Evolutionary conservation across 129 eudicot species (phyloP), one percentile per base, ranked within the genome.

Genomic region (Lactuca sativa): DNA sequence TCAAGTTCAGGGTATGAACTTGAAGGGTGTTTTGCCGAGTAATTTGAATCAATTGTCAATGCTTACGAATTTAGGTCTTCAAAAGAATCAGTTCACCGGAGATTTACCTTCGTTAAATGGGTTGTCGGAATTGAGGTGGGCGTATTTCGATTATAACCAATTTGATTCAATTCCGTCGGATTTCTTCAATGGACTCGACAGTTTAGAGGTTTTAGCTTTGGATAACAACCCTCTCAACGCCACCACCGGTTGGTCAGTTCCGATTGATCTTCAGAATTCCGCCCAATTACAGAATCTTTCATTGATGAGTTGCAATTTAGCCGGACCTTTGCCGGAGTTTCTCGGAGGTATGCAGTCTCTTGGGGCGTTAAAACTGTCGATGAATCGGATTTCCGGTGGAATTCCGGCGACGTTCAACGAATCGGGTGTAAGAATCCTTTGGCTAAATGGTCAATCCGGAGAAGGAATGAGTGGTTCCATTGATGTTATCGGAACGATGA

Each of bases 91-190:
- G 17, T 86, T 95, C 15, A 81, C 73, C 74, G 99, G 99, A 6
- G 57, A 74, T 77, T 66, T 95, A 21, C 99, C 99, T 14, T 85
- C 96, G 52, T 90, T 95, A 18, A 82, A 70, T 71, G 99, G 99
- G 0, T 80, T 95, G 66, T 53, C 83, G 17, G 57, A 70, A 15
- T 77, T 95, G 74, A 71, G 77, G 68, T 87, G 75, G 74, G 97
- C 83, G 31, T 95, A 81, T 78, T 81, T 95, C 72, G 99, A 95
- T 83, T 80, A 64, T 63, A 95, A 95, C 66, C 51, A 74, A 54
- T 95, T 95, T 51, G 88, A 85, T 72, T 38, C 81, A 31, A 90
- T 95, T 54, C 99, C 99, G 9, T 74, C 68, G 4, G 97, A 95
- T 81, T 95, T 95, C 74, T 95, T 90, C 52, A 49, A 64, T 60